Evolutionary conservation across 2,329 filamentous ascomycete species (phyloP).

Genomic region (Blastomyces silverae): DNA sequence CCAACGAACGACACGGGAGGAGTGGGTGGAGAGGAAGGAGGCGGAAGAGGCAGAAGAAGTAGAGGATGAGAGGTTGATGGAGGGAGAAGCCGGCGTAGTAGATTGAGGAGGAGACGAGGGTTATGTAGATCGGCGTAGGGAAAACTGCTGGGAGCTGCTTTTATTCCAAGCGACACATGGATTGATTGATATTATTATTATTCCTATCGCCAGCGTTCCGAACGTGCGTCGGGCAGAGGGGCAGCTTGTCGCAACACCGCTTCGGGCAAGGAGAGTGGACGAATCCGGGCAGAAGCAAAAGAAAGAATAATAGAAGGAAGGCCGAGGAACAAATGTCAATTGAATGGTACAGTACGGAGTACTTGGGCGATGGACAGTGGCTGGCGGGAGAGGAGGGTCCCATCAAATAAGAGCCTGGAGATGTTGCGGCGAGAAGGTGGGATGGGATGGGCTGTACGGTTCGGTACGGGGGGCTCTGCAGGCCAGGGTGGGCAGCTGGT

Average conservation of each 20-base stretch:
- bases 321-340: conserved; percentile 2
- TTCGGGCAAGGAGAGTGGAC: not conserved
- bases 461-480: conserved; percentile 6
- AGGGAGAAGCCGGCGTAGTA: not conserved
- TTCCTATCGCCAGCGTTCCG: not conserved
- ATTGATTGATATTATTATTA: too few relatives aligned
- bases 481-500: not conserved
- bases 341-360: too few relatives aligned
- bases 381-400: conserved; percentile 11
- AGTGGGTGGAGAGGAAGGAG: not conserved
- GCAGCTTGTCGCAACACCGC: conserved; percentile 1
- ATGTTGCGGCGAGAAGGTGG: not conserved
- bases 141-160: not conserved
- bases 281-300: conserved; percentile 3
- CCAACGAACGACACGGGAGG: not conserved
- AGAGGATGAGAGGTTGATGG: not conserved
- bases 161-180: conserved; percentile 8
- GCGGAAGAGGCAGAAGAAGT: not conserved
- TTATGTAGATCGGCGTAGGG: not conserved
- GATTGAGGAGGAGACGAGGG: not conserved
- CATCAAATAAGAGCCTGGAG: not conserved
- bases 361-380: conserved; percentile 11
- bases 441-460: conserved; percentile 4
- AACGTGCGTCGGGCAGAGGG: not conserved
- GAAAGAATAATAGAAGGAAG: conserved; percentile 1